phyloP scores from a whole-genome alignment of 495 filamentous ascomycete genomes.

The Corynascus novoguineensis region DNA sequence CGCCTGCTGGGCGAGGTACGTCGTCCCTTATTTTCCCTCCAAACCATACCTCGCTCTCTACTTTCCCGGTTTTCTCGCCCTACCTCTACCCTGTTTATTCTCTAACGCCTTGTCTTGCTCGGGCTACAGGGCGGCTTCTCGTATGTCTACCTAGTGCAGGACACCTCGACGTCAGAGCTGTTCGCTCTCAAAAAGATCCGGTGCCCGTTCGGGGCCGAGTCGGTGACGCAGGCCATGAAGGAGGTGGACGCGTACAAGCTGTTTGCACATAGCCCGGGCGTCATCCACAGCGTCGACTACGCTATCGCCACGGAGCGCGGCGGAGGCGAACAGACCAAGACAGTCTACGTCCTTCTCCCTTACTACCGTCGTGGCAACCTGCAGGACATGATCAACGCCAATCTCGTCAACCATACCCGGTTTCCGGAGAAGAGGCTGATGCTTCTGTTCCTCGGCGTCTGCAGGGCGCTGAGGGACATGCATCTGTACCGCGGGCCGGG shows the following conservation, averaged over 20 bases:
- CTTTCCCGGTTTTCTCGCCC: too few species aligned
- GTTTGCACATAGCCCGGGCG: conserved; percentile 72
- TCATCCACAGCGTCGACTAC: conserved; percentile 90
- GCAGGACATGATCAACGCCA: conserved; percentile 97
- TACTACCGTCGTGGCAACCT: conserved; percentile 94
- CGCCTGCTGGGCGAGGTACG: conserved; percentile 82
- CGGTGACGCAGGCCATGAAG: conserved; percentile 85
- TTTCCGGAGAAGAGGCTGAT: conserved; percentile 87
- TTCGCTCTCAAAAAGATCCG: conserved; percentile 98
- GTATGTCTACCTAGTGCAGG: conserved; percentile 97
- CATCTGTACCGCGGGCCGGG: conserved; percentile 68
- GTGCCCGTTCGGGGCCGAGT: conserved; percentile 94
- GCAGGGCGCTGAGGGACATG: conserved; percentile 79
- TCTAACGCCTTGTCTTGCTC: too few species aligned
- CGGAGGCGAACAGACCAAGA: conserved; percentile 60
- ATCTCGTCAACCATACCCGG: conserved; percentile 89
- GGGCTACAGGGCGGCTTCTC: conserved; percentile 93
- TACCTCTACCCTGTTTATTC: background rate
- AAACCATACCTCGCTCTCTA: background rate
- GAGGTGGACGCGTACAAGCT: conserved; percentile 95
- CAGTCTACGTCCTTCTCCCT: conserved; percentile 91
- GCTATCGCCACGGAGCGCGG: conserved; percentile 49
- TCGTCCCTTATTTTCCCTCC: background rate
- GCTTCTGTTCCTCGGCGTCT: conserved; percentile 87
- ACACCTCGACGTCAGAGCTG: conserved; percentile 69